These are phyloP conservation scores for Nakazawaea anatomiae DNA, from an alignment of 805 yeast genomes.

Conservation along the genomic window DNA sequence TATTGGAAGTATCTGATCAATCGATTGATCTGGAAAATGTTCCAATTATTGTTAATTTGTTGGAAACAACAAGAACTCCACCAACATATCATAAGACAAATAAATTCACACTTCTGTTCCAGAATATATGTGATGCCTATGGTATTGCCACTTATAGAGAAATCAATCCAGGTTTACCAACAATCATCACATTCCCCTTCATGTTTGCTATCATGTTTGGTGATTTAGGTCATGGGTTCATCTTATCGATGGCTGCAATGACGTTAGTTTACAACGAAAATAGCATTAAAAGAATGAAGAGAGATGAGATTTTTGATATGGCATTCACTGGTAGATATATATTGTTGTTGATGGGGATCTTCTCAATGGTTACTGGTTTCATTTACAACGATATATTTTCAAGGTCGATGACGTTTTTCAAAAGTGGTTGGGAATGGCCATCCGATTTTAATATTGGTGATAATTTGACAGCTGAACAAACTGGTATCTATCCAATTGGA, in stretches of 20 bases:
- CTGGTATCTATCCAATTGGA: constrained; percentile 56
- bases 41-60: constrained; percentile 48
- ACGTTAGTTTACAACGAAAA: constrained; percentile 50
- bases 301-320: constrained; percentile 76
- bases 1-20: constrained; percentile 57
- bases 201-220: constrained; percentile 86
- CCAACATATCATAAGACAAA: constrained; percentile 69
- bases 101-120: constrained; percentile 65
- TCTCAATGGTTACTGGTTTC: constrained; percentile 71
- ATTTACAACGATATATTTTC: constrained; percentile 70
- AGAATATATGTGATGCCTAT: constrained; percentile 68
- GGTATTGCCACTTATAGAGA: constrained; percentile 74
- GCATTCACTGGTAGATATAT: constrained; percentile 69
- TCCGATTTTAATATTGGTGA: constrained; percentile 43
- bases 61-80: constrained; percentile 61
- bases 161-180: constrained; percentile 70
- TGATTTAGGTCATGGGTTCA: constrained; percentile 73
- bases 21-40: constrained; percentile 15
- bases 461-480: constrained; percentile 38
- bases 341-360: constrained; percentile 61
- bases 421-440: constrained; percentile 70
- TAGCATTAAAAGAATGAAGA: constrained; percentile 45
- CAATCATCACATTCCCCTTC: constrained; percentile 71
- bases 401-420: constrained; percentile 60
- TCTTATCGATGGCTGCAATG: constrained; percentile 51